Evolutionary conservation across 176 grass and related monocot species (phyloP).

Genomic region (Oryza officinalis): DNA sequence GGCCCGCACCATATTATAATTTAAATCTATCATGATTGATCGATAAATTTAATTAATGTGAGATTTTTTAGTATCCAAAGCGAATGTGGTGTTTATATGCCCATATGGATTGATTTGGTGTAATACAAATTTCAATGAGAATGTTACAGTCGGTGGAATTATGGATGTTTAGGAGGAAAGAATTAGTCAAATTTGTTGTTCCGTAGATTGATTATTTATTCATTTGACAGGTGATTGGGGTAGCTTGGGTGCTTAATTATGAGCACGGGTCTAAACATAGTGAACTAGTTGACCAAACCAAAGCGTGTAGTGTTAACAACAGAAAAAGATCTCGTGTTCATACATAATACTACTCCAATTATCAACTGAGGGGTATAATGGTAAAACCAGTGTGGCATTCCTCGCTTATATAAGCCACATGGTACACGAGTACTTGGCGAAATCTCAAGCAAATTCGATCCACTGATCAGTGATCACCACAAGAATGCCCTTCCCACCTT

Average conservation of each 20-base stretch:
- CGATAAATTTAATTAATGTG: no score
- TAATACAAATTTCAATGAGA: neutral
- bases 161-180: neutral
- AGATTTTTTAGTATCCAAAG: no score
- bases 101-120: no score
- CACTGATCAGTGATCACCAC: neutral
- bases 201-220: neutral
- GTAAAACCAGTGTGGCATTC: neutral
- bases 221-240: neutral
- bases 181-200: neutral
- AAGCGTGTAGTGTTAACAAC: neutral
- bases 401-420: constrained; percentile 43
- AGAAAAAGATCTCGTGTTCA: neutral
- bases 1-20: no score
- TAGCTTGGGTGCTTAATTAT: neutral
- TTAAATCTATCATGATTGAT: no score
- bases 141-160: neutral
- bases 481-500: constrained; percentile 49
- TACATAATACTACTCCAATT: neutral
- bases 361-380: neutral
- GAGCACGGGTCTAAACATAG: constrained; percentile 20
- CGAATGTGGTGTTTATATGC: no score
- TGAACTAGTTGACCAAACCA: neutral
- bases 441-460: neutral
- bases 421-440: no score